These are phyloP conservation scores for Ogataea angusta DNA, from an alignment of 805 yeast genomes.

Conservation along the genomic window DNA sequence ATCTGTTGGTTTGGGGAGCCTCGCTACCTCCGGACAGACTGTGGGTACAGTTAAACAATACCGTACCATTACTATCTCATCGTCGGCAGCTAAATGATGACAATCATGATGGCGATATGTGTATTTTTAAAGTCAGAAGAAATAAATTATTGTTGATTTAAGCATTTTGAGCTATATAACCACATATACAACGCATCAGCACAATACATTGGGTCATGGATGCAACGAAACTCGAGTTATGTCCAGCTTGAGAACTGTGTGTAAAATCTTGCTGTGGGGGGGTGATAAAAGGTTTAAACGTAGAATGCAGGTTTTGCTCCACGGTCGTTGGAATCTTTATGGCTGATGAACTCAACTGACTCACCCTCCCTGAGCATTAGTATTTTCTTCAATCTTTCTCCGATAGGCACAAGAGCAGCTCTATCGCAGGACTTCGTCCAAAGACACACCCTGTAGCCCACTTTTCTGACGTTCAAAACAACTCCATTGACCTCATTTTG, in stretches of 20 bases:
- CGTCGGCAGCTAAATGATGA: neutral
- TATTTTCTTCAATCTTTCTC: conserved; percentile 82
- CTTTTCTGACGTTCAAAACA: conserved; percentile 83
- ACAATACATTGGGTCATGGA: conserved; percentile 12
- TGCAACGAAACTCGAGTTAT: conserved; percentile 10
- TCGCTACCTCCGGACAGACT: conserved; percentile 49
- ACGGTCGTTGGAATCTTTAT: conserved; percentile 44
- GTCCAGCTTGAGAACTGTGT: conserved; percentile 9
- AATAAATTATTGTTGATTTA: conserved; percentile 4
- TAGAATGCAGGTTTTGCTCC: conserved; percentile 28
- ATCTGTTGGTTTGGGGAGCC: conserved; percentile 66
- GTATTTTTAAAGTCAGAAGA: neutral
- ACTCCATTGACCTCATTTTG: conserved; percentile 91
- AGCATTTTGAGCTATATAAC: conserved; percentile 13
- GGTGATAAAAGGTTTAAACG: conserved; percentile 7
- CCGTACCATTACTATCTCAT: conserved; percentile 37
- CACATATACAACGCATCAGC: conserved; percentile 8
- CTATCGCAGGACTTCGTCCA: conserved; percentile 87
- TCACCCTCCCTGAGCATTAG: conserved; percentile 72
- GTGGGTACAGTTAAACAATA: conserved; percentile 59
- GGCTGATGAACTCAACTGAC: conserved; percentile 75
- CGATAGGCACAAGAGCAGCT: conserved; percentile 63
- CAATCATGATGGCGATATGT: neutral
- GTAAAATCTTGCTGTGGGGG: conserved; percentile 5
- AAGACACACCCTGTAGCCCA: conserved; percentile 78